Base-by-base conservation (phyloP, 2,329 filamentous ascomycete species). In the Talaromyces verruculosus region DNA sequence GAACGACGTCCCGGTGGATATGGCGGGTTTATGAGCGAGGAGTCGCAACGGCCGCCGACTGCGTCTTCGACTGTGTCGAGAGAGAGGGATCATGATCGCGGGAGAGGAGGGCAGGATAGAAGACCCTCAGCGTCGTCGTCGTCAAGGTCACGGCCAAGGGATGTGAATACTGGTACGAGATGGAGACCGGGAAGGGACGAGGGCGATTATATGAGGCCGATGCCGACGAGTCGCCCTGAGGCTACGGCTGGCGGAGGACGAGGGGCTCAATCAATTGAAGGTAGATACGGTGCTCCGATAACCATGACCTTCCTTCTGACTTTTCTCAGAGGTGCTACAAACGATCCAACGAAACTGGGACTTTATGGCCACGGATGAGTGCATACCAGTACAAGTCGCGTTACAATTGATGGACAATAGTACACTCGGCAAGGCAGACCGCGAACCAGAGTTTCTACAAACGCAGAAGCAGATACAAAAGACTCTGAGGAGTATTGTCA, bases 331-430 rank as follows among this genome's bases (percentile, higher is more conserved):
- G 68, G 83, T 97, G 1, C 83, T 98, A 59, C 88, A 92, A 70
- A 88, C 91, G 71, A 97, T 99, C 73, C 89, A 93, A 75, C 82
- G 86, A 65, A 92, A 96, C 75, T 99, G 95, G 94, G 90, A 91
- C 51, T 90, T 93, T 71, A 95, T 99, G 91, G 92, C 91, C 69
- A 86, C 91, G 72, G 89, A 90, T 68, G 90, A 95, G 74, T 97
- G 93, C 75, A 88, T 97, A 37, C 95, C 95, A 2, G 92, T 98
- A 41, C 93, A 98, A 78, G 87, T 97, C 62, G 92, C 94, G n/a
- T 84, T 99, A 57, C 93, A 97, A 79, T 84, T 99, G 69, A 91
- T 98, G 81, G 95, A 99, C 79, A 88, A 87, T 61, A 97, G 93
- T 82, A 98, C 94, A 5, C 88, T 99, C 64, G 95, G 95, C 22